Percentiles rank a stretch among this genome's conserved stretches.
phyloP scores from a whole-genome alignment of 148 eudicot genomes.

The Amaranthus cruentus region DNA sequence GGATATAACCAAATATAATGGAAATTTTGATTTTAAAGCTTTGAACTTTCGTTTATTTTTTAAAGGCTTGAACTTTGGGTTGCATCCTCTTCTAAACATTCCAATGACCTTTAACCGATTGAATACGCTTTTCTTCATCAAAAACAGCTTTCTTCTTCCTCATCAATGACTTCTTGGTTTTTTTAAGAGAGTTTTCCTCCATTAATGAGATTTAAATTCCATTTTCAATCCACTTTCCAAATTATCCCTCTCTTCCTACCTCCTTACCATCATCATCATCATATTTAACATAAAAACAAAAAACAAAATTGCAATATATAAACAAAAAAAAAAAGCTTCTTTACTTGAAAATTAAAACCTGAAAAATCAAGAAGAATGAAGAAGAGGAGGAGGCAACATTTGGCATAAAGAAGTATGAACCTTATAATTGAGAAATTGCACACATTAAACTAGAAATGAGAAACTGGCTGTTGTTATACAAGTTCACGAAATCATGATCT shows the following conservation, averaged over 20 bases:
- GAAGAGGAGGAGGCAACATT: constrained; percentile 54
- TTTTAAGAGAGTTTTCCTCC: too few species aligned
- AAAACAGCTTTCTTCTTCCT: too few species aligned
- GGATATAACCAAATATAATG: too few species aligned
- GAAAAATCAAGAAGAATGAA: constrained; percentile 30
- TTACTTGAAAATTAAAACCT: not conserved
- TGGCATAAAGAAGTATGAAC: constrained; percentile 40
- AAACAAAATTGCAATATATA: not conserved
- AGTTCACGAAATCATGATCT: constrained; percentile 52
- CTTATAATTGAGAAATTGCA: constrained; percentile 49
- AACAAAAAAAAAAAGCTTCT: not conserved
- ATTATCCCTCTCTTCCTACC: not conserved
- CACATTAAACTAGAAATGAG: constrained; percentile 53
- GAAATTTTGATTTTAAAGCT: too few species aligned
- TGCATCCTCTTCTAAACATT: too few species aligned
- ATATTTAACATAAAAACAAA: constrained; percentile 4
- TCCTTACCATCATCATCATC: not conserved
- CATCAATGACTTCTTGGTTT: too few species aligned
- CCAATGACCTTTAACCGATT: too few species aligned
- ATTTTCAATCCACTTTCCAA: not conserved
- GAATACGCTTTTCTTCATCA: too few species aligned
- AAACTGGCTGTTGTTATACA: constrained; percentile 56
- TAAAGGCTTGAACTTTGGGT: too few species aligned
- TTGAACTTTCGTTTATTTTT: too few species aligned
- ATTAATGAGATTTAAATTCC: too few species aligned